Evolutionary conservation across 257 asterid species (phyloP), one percentile per base, ranked within the genome.

Genomic region (Penstemon newberryi): DNA sequence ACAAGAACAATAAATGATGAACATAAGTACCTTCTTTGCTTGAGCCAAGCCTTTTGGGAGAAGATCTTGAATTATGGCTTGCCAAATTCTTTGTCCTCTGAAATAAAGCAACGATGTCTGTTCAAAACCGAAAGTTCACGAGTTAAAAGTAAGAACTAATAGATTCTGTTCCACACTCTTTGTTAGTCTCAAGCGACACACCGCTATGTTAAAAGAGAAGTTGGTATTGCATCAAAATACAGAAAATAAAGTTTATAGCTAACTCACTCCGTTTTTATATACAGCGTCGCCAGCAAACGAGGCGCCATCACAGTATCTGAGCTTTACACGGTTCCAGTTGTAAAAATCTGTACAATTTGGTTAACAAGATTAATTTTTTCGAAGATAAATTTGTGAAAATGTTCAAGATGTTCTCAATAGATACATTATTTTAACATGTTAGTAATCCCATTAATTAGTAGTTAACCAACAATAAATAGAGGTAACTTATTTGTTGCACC

Each of bases 241-340:
- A 10, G 39, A 44, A 6, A 43, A n/a, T 49, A 49, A 25, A 47
- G 59, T 19, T 64, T 11, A 9, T 37, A 65, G 5, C 2, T 41
- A 39, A 71, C 95, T 86, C 78, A 90, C 97, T 77, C 92, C 96
- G 72, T 90, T 88, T 60, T 74, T 65, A 57, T 73, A 88, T 57
- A 60, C 58, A 40, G 86, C 83, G 80, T 92, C 98, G 5, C 98
- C 98, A 25, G 90, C 84, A 66, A 92, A 92, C 7, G 98, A 92
- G 66, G 97, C 98, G 44, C 98, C 98, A 73, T 92, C 98, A 57
- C 97, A 92, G 70, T 92, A 92, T 74, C 98, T 84, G 70, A 92
- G 78, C 84, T 92, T 92, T 37, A 92, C 97, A 2, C 98, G 84
- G 78, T 92, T 92, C 98, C 98, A 90, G 62, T 90, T 90, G 85